Percentiles rank a stretch among this genome's conserved stretches.
Evolutionary conservation across 257 asterid genomes (phyloP).

Genomic region (Solanum tarijense): DNA sequence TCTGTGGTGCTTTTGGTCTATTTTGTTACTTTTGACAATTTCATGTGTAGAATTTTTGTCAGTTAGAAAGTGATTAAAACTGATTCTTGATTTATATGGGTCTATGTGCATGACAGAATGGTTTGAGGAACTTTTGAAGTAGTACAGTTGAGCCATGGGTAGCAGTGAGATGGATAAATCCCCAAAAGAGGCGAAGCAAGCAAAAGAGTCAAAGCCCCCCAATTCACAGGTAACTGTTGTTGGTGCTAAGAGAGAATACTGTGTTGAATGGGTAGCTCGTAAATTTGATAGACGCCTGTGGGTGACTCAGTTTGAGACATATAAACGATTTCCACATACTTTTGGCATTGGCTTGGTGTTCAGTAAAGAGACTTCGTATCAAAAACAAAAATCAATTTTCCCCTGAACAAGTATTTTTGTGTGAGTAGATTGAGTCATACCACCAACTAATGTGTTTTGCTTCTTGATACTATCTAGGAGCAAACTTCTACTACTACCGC

Average conservation of each 20-base stretch:
- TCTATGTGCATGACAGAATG: constrained; percentile 23
- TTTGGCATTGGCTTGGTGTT: background rate
- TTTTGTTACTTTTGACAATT: background rate
- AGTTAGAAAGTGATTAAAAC: background rate
- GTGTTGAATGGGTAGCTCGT: background rate
- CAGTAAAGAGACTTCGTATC: background rate
- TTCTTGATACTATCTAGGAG: constrained; percentile 36
- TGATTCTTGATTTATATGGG: background rate
- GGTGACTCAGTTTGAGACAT: background rate
- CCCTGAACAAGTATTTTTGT: background rate
- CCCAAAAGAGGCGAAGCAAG: constrained; percentile 40
- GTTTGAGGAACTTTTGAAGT: constrained; percentile 17
- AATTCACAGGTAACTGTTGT: constrained; percentile 40
- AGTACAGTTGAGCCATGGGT: constrained; percentile 46
- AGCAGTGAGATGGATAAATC: constrained; percentile 77
- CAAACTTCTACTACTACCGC: constrained; percentile 40
- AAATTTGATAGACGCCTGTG: background rate
- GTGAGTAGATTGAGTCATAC: background rate
- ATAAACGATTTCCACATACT: background rate
- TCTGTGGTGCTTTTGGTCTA: background rate
- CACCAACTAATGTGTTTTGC: background rate
- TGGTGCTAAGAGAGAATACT: background rate
- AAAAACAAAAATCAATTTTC: background rate
- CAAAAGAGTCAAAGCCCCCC: constrained; percentile 66
- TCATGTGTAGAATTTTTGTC: background rate